phyloP scores from a whole-genome alignment of 306 rosid species.

The Rubus idaeus region DNA sequence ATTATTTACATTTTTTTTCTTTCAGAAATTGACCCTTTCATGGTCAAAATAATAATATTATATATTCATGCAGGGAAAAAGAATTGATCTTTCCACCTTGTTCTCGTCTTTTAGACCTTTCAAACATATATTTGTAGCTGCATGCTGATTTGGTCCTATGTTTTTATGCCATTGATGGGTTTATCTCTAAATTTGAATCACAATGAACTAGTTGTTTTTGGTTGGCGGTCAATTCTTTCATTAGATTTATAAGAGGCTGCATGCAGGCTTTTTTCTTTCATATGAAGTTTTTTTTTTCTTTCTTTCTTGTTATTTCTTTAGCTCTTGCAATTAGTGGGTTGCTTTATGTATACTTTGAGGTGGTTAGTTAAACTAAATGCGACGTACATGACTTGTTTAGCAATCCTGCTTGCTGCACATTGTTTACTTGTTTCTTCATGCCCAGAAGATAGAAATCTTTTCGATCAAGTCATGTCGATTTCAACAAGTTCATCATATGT shows the following conservation, averaged over 20 bases:
- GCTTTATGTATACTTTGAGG: not conserved
- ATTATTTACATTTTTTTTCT: no score
- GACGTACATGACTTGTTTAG: not conserved
- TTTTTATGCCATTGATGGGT: not conserved
- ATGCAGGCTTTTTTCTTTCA: no score
- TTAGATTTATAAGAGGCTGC: no score
- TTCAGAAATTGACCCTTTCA: not conserved
- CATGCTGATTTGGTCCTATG: not conserved
- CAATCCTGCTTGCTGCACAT: not conserved
- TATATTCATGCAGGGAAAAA: not conserved
- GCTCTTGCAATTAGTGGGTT: not conserved
- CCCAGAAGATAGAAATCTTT: constrained; percentile 14
- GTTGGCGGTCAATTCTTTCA: not conserved
- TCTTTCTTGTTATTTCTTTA: not conserved
- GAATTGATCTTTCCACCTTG: not conserved
- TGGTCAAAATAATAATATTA: not conserved
- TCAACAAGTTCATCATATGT: constrained; percentile 23
- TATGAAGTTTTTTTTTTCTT: not conserved
- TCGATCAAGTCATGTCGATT: constrained; percentile 26
- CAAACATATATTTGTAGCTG: not conserved
- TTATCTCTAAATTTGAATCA: not conserved
- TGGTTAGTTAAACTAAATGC: not conserved
- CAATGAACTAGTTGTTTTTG: not conserved
- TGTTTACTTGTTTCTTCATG: constrained; percentile 5
- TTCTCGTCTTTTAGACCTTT: not conserved